Percentiles rank a stretch among this genome's conserved stretches.
phyloP scores from a whole-genome alignment of 352 stramenopile genomes.

The Pythium apleroticum region DNA sequence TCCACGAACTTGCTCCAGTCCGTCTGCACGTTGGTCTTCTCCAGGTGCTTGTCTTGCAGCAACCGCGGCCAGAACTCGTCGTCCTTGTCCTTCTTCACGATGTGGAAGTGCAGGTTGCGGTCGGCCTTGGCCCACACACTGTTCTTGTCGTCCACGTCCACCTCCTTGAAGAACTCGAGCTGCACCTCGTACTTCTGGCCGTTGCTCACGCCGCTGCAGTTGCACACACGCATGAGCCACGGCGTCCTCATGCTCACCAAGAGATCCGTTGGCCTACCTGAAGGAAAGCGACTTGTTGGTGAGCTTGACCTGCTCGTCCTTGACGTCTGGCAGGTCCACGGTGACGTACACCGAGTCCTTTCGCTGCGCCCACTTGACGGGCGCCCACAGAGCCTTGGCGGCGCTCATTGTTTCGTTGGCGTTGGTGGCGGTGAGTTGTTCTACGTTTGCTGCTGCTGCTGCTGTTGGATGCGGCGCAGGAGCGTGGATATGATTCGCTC shows the following conservation, averaged over 20 bases:
- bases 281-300: constrained; percentile 90
- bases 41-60: constrained; percentile 94
- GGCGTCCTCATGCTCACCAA: too few species aligned
- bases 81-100: constrained; percentile 94
- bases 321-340: constrained; percentile 93
- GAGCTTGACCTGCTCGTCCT: constrained; percentile 92
- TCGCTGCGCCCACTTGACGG: constrained; percentile 96
- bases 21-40: constrained; percentile 97
- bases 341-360: constrained; percentile 97
- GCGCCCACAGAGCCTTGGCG: constrained; percentile 73
- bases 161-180: constrained; percentile 95
- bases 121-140: constrained; percentile 96
- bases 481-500: constrained; percentile 28
- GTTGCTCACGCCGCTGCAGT: constrained; percentile 82
- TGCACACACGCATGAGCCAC: too few species aligned
- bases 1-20: constrained; percentile 97
- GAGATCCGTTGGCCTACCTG: too few species aligned
- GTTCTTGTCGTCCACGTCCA: constrained; percentile 87
- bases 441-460: background rate
- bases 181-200: constrained; percentile 93
- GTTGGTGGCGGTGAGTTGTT: background rate
- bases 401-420: constrained; percentile 9
- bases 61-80: constrained; percentile 96
- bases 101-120: constrained; percentile 95
- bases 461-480: background rate